Base-by-base conservation (phyloP, 176 grass and related monocot species). In the Oryza meridionalis region DNA sequence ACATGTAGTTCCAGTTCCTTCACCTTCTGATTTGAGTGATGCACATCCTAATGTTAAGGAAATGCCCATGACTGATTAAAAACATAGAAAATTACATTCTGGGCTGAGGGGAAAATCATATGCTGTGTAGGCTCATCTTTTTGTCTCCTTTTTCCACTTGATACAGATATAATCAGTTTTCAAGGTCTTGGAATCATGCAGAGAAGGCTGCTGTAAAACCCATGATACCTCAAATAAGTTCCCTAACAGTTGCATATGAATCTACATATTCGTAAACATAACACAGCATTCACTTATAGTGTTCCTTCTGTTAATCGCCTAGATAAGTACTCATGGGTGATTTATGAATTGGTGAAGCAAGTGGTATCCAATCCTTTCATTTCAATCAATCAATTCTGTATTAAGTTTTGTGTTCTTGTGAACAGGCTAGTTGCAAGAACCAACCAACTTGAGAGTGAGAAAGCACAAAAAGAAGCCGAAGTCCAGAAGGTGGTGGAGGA, bases 401-500 rank as follows among this genome's bases (percentile, higher is more conserved):
- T 45, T 55, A 17, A 82, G 19, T 61, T 35, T 65, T 15, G 51
- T 87, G 49, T 74, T n/a, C 64, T 70, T 74, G 3, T 58, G 38
- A 73, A 58, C 89, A 98, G 96, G 77, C 37, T 98, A 71, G 86
- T 93, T 38, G 87, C 85, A 26, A 95, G 89, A 87, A 95, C 85
- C 35, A 86, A 87, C 81, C 91, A 93, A 67, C 78, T 95, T 6
- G 87, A 95, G 82, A 88, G 53, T 22, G 96, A 98, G 77, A 98
- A 98, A 89, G 83, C 85, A 40, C 89, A 93, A 62, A 98, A 98
- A 80, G 96, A 95, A 79, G 87, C 83, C 0, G 96, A 98, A 84
- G 91, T 91, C 10, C 79, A 93, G 73, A 92, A 98, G 51, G 88
- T 93, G 19, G 90, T 98, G 69, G 93, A 98, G 75, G 95, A 98